Percentiles rank a stretch among this genome's conserved stretches.
These are phyloP conservation scores for Quercus alba DNA, from an alignment of 306 rosid genomes.

Conservation along the genomic window DNA sequence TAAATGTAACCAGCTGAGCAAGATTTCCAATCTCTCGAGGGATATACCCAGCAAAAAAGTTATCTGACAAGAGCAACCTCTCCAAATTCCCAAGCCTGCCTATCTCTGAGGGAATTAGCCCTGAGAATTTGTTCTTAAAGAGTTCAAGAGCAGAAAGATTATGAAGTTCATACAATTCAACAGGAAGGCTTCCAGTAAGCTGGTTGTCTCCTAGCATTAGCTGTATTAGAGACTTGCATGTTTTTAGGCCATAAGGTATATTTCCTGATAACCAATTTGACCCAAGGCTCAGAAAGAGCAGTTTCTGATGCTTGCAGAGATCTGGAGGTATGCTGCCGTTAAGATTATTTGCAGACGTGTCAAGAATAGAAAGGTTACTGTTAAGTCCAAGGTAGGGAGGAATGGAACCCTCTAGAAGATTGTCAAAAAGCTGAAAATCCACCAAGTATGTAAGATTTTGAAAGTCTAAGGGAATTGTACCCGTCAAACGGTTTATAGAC, in stretches of 20 bases:
- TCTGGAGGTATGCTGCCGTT: constrained; percentile 57
- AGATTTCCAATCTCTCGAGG: constrained; percentile 66
- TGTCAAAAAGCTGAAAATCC: constrained; percentile 75
- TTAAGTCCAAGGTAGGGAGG: constrained; percentile 63
- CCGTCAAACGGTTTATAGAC: constrained; percentile 63
- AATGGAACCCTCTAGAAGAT: constrained; percentile 63
- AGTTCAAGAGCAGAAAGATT: constrained; percentile 73
- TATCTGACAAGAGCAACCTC: constrained; percentile 66
- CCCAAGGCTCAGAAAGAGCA: constrained; percentile 72
- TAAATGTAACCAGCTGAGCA: constrained; percentile 54
- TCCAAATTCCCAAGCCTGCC: constrained; percentile 48
- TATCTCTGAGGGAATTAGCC: constrained; percentile 47
- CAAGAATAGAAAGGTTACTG: constrained; percentile 54
- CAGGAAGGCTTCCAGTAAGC: constrained; percentile 60
- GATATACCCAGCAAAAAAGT: constrained; percentile 50
- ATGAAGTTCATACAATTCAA: constrained; percentile 53
- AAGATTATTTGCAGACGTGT: constrained; percentile 62
- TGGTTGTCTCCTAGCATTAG: constrained; percentile 67
- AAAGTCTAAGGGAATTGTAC: constrained; percentile 59
- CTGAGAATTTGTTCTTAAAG: constrained; percentile 49
- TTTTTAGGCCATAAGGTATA: constrained; percentile 58
- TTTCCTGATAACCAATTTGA: constrained; percentile 65
- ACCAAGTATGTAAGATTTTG: constrained; percentile 54
- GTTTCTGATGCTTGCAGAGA: constrained; percentile 52
- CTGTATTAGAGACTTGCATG: constrained; percentile 65